Evolutionary conservation across 345 rosid species (phyloP).

Genomic region (Excoecaria agallocha): DNA sequence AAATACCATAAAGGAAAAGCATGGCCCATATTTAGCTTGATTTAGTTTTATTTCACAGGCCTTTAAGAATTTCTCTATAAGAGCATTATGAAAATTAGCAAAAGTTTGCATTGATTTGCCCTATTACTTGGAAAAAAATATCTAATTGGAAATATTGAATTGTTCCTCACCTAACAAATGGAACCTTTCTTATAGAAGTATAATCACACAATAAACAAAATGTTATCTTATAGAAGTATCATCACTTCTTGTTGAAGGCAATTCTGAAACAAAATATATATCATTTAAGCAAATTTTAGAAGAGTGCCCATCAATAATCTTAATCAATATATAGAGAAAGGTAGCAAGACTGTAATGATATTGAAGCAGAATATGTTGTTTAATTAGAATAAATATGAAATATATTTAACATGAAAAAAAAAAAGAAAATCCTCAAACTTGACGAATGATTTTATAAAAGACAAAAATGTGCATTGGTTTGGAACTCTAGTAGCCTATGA

Average conservation of each 20-base stretch:
- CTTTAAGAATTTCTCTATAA: background rate
- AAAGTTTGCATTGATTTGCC: background rate
- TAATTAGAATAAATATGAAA: background rate
- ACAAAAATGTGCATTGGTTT: slow-evolving; percentile 62
- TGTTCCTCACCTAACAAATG: background rate
- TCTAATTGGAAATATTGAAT: background rate
- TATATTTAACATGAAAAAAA: background rate
- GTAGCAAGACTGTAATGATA: no score
- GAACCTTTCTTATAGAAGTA: background rate
- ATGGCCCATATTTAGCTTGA: slow-evolving; percentile 12
- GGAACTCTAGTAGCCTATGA: slow-evolving; percentile 89
- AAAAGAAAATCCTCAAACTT: slow-evolving; percentile 44
- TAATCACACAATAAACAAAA: slow-evolving; percentile 6
- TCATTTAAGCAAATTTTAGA: slow-evolving; percentile 13
- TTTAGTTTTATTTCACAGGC: background rate
- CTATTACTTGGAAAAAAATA: background rate
- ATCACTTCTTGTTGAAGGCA: slow-evolving; percentile 89
- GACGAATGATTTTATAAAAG: slow-evolving; percentile 75
- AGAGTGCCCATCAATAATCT: background rate
- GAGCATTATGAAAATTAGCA: background rate
- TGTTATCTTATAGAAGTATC: slow-evolving; percentile 40
- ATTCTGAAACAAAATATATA: slow-evolving; percentile 49
- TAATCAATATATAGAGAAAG: background rate
- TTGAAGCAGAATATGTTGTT: background rate
- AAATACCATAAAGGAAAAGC: slow-evolving; percentile 5